Evolutionary conservation across 2,329 filamentous ascomycete genomes (phyloP), one percentile per base, ranked within the genome.

Genomic region (Hymenoscyphus linearis): DNA sequence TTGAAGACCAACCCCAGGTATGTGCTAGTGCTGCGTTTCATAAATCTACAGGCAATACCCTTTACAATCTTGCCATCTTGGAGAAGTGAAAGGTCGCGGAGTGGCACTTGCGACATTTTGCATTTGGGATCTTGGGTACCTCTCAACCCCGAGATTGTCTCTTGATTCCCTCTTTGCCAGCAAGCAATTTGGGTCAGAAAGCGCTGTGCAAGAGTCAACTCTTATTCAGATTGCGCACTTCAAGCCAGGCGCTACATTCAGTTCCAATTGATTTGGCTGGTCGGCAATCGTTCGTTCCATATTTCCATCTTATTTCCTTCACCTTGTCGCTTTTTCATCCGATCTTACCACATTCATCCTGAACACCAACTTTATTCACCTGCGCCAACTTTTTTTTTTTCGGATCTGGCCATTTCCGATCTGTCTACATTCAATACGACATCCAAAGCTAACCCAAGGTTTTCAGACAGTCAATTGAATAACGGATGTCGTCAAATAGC

Each of bases 261-360:
- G 22, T 22, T 25, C 22, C 40, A 25, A 47, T 52, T 35, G 10
- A 18, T 50, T 40, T 58, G 16, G 26, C 35, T 16, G 18, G 40
- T 60, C 58, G 47, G 52, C 58, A 35, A 56, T 31, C 27, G 58
- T 36, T 31, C 34, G 40, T 35, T 35, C 52, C 3, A 16, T 22
- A 14, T 22, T 35, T 26, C n/a, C 16, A 53, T 34, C 31, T 34
- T 25, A 47, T 13, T 22, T 22, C 26, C 18, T 22, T 14, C 22
- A 50, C 36, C 31, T 52, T 7, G 27, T 18, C 31, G 5, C 31
- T 9, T 31, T 31, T 31, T 9, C 31, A 31, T 47, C 22, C 40
- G 18, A 47, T 25, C 40, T 47, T 22, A 18, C 40, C 7, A 47
- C n/a, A 22, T 12, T 12, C n/a, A n/a, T 34, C 10, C 34, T 31